phyloP scores from a whole-genome alignment of 805 yeast genomes.

The Dipodascopsis tothii region DNA sequence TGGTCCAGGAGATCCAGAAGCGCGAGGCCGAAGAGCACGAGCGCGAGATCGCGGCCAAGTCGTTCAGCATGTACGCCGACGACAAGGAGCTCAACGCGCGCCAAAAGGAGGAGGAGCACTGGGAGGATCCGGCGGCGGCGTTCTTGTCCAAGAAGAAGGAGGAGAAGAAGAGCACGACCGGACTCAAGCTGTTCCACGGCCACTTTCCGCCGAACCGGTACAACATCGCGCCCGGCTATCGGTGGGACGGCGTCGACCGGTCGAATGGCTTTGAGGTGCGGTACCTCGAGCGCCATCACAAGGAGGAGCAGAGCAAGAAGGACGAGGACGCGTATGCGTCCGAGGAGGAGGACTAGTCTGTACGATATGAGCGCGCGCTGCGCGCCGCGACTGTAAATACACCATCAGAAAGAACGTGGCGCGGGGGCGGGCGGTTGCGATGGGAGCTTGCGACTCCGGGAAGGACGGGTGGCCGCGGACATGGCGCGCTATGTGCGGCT shows the following conservation, averaged over 20 bases:
- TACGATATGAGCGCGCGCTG: not conserved
- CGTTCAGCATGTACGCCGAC: conserved; percentile 33
- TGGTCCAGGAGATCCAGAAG: conserved; percentile 35
- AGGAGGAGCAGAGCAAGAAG: conserved; percentile 19
- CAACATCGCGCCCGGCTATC: conserved; percentile 63
- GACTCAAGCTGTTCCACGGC: conserved; percentile 52
- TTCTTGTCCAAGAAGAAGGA: conserved; percentile 34
- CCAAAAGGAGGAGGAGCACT: conserved; percentile 32
- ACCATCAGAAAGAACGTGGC: no score
- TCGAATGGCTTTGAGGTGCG: conserved; percentile 77
- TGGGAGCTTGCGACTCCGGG: no score
- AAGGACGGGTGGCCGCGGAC: no score
- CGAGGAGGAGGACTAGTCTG: conserved; percentile 7
- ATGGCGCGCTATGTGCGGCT: no score
- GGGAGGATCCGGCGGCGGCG: conserved; percentile 59
- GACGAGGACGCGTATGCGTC: conserved; percentile 21
- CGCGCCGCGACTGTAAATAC: no score
- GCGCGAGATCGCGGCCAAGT: conserved; percentile 25
- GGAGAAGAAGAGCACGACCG: conserved; percentile 31
- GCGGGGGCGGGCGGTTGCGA: no score
- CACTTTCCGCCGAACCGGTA: conserved; percentile 63
- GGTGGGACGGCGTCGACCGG: conserved; percentile 91
- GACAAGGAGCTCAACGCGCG: conserved; percentile 36
- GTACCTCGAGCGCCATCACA: conserved; percentile 39
- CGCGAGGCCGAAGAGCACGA: conserved; percentile 34